Evolutionary conservation across 306 rosid species (phyloP).

Genomic region (Datisca glomerata): DNA sequence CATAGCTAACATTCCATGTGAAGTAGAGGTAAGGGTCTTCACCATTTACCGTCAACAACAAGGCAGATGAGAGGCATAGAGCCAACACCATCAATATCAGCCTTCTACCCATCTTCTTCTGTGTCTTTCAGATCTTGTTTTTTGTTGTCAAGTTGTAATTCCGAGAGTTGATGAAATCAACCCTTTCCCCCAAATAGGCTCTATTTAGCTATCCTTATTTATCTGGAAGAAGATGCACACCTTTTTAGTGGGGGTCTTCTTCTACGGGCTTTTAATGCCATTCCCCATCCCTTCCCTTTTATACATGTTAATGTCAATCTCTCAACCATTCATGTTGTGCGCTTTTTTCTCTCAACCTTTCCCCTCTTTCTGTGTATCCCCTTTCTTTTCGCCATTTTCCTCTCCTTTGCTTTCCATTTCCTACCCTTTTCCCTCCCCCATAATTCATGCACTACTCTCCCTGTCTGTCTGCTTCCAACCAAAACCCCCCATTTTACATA

Average conservation of each 20-base stretch:
- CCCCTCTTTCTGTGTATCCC: constrained; percentile 1
- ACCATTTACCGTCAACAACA: constrained; percentile 10
- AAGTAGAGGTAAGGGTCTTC: constrained; percentile 61
- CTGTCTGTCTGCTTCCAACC: neutral
- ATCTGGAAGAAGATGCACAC: constrained; percentile 29
- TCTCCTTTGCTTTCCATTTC: neutral
- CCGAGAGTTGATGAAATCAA: constrained; percentile 2
- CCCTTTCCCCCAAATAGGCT: too few relatives aligned
- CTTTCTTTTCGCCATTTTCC: neutral
- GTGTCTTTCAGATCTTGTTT: neutral
- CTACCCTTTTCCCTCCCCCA: neutral
- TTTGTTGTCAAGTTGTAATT: too few relatives aligned
- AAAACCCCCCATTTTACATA: too few relatives aligned
- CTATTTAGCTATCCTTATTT: constrained; percentile 11
- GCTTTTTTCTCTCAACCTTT: neutral
- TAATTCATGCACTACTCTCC: neutral
- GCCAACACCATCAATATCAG: constrained; percentile 10
- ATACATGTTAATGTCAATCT: constrained; percentile 9
- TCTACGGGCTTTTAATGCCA: constrained; percentile 7
- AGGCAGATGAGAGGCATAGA: constrained; percentile 23
- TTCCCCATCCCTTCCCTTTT: constrained; percentile 15
- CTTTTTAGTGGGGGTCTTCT: constrained; percentile 6
- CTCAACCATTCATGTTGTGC: constrained; percentile 11
- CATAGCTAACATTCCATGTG: constrained; percentile 63
- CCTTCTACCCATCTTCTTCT: constrained; percentile 4